Percentiles rank a stretch among this genome's conserved stretches.
Conservation (phyloP, 2,329 filamentous ascomycete genomes). For the Alternaria arborescens region DNA sequence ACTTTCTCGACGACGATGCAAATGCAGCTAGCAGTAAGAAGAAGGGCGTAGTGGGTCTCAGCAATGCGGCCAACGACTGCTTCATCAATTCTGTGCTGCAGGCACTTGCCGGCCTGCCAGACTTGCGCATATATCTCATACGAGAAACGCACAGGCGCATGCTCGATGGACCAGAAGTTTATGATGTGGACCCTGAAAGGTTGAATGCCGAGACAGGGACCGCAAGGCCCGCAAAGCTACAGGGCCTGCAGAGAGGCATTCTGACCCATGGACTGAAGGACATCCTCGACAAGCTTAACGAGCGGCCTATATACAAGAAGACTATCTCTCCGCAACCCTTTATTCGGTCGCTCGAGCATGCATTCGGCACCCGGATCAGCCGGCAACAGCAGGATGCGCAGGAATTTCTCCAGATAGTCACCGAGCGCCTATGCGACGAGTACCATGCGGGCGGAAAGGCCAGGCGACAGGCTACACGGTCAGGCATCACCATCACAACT, state of each 20-base stretch:
- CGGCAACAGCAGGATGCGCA: slow-evolving; percentile 97
- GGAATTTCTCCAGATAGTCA: slow-evolving; percentile 93
- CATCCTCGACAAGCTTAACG: slow-evolving; percentile 90
- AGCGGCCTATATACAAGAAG: slow-evolving; percentile 91
- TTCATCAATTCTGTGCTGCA: slow-evolving; percentile 94
- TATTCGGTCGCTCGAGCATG: slow-evolving; percentile 80
- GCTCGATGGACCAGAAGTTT: slow-evolving; percentile 80
- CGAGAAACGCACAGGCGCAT: slow-evolving; percentile 85
- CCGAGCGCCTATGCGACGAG: slow-evolving; percentile 91
- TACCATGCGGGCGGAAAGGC: slow-evolving; percentile 86
- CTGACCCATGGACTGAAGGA: slow-evolving; percentile 91
- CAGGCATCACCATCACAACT: slow-evolving; percentile 29
- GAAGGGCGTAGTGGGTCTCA: slow-evolving; percentile 85
- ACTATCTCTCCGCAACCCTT: slow-evolving; percentile 89
- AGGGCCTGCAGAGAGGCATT: slow-evolving; percentile 76
- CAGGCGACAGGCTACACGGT: slow-evolving; percentile 63
- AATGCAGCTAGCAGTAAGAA: slow-evolving; percentile 71
- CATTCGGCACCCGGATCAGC: slow-evolving; percentile 90
- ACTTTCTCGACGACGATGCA: slow-evolving; percentile 86
- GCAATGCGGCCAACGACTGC: slow-evolving; percentile 85
- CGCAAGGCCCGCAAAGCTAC: slow-evolving; percentile 58
- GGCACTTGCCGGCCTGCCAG: slow-evolving; percentile 86
- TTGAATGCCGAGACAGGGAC: slow-evolving; percentile 52
- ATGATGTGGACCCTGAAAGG: slow-evolving; percentile 66
- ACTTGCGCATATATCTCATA: slow-evolving; percentile 90